Base-by-base conservation (phyloP, 73 alveolate genomes). In the Durusdinium trenchii region DNA sequence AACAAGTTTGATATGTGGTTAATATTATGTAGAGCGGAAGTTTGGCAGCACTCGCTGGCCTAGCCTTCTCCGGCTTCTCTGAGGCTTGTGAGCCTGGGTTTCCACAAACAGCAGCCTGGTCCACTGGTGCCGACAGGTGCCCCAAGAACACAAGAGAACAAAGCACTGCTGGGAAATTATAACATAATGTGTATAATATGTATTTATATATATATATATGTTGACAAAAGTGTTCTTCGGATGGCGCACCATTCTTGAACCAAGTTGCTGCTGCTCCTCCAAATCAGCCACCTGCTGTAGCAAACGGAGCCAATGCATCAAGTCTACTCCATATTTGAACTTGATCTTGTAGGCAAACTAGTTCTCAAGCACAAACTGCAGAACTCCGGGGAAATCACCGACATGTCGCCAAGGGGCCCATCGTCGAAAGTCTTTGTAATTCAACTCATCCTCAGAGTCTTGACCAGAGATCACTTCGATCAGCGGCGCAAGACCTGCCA, bases 191-290 rank as follows among this genome's bases (percentile, higher is more conserved):
- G n/a, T n/a, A n/a, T n/a, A n/a, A n/a, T n/a, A n/a, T n/a, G n/a
- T n/a, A n/a, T n/a, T n/a, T n/a, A n/a, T n/a, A n/a, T n/a, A n/a
- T n/a, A n/a, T n/a, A n/a, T n/a, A n/a, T n/a, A 57, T 23, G 23
- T 57, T 57, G 69, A 23, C 12, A 12, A 16, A 23, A 23, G 23
- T 16, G 69, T 57, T 16, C 32, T 12, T 23, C 69, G 12, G 69
- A 57, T 57, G 69, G 12, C 69, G 12, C 69, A 12, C n/a, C 18
- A 23, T 32, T 60, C 30, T 23, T 32, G 73, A 60, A 32, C 50
- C 20, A 60, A 85, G 95, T 40, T 3, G 38, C 95, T 54, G 81
- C 67, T 32, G 38, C 40, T 85, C 95, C 81, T 85, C 95, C 81
- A 85, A 20, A 36, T 54, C 67, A 38, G 95, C 30, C 18, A 85